Evolutionary conservation across 2,329 filamentous ascomycete species (phyloP).

Genomic region (Calonectria honghensis): DNA sequence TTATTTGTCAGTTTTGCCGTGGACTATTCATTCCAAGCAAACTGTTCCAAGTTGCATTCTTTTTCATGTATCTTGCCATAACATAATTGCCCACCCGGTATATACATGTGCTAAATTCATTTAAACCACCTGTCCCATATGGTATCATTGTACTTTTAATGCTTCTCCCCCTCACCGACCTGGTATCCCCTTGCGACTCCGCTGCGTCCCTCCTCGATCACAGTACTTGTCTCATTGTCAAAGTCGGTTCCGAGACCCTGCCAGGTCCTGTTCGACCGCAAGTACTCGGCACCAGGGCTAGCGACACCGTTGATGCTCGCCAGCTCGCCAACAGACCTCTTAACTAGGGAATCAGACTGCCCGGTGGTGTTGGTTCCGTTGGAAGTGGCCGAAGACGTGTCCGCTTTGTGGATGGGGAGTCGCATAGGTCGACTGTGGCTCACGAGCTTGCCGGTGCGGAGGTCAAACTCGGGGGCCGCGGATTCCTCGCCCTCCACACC

Average conservation of each 20-base stretch:
- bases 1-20: not conserved
- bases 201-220: slow-evolving; percentile 89
- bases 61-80: not conserved
- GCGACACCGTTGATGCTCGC: slow-evolving; percentile 88
- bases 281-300: slow-evolving; percentile 93
- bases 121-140: slow-evolving; percentile 17
- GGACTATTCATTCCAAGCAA: not conserved
- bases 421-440: slow-evolving; percentile 86
- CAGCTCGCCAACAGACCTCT: slow-evolving; percentile 78
- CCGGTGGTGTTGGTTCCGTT: slow-evolving; percentile 39
- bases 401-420: slow-evolving; percentile 59
- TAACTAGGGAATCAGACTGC: slow-evolving; percentile 69
- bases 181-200: slow-evolving; percentile 93
- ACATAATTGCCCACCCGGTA: not conserved
- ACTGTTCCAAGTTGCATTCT: not conserved
- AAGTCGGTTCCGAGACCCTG: slow-evolving; percentile 93
- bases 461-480: slow-evolving; percentile 91
- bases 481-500: slow-evolving; percentile 80
- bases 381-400: slow-evolving; percentile 30
- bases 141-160: slow-evolving; percentile 46
- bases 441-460: slow-evolving; percentile 89
- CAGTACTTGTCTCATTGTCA: slow-evolving; percentile 74
- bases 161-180: slow-evolving; percentile 74
- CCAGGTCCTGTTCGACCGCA: slow-evolving; percentile 91
- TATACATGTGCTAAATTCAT: slow-evolving; percentile 9